Base-by-base conservation (phyloP, 1,284 basidiomycete species). In the Flammula alnicola region DNA sequence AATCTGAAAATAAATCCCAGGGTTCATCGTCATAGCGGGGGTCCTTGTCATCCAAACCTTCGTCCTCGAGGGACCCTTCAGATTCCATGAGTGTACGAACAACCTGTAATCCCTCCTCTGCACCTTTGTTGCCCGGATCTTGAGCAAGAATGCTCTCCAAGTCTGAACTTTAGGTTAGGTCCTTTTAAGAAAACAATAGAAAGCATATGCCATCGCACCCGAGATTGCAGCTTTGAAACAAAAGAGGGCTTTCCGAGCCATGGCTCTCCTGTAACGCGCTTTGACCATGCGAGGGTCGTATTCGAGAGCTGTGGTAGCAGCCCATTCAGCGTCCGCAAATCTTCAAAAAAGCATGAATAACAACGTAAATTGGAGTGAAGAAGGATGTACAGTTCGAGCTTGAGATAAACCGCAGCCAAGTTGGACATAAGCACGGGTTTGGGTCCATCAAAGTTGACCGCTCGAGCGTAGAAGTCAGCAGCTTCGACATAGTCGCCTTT, bases 381-480 rank as follows among this genome's bases (percentile, higher is more conserved):
- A 11, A 42, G 32, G 4, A 36, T 20, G 12, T 19, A 69, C 69
- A 57, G 27, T 41, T 65, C 61, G 12, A 70, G 62, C 37, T 71
- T 71, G 16, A 68, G 38, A 46, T 65, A 64, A 3, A 65, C 61
- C 9, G 64, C 65, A 16, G 68, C 62, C 10, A 71, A 46, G 42
- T 73, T 72, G 11, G 63, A 66, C 57, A 64, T 52, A 11, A 69
- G 46, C 14, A 67, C 56, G 5, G 67, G 58, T 31, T 60, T 64
- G 14, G 56, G 57, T 5, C 65, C 67, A 47, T 54, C 61, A 5
- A 55, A 22, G 4, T 55, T 49, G 19, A 68, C 58, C 0, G 65
- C 65, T 30, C 55, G 41, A 8, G 49, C 52, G 43, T 71, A 72
- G 5, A 57, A 37, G 0, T 50, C 29, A 2, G 60, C 55, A 4